These are phyloP conservation scores for Lachancea lanzarotensis DNA, from an alignment of 805 yeast genomes.

Conservation along the genomic window DNA sequence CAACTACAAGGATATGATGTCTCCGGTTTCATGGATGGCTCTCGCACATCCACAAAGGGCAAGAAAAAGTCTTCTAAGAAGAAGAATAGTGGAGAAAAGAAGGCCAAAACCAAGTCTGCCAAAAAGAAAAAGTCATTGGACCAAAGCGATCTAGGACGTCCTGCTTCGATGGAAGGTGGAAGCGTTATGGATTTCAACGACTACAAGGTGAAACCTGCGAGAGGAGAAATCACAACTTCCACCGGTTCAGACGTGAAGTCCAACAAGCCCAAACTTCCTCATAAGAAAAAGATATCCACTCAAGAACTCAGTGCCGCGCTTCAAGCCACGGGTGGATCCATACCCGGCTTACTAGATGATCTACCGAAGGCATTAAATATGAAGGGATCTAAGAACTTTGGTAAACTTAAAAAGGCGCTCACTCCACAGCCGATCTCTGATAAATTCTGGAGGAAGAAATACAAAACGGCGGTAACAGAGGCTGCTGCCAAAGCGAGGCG, in stretches of 20 bases:
- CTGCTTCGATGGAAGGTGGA: not conserved
- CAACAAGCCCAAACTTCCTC: conserved; percentile 5
- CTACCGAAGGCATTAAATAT: not conserved
- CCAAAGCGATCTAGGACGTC: not conserved
- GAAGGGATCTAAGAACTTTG: not conserved
- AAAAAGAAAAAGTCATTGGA: not conserved
- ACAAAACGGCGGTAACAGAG: conserved; percentile 17
- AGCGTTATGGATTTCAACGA: not conserved
- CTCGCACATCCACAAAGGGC: conserved; percentile 18
- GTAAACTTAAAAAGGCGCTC: conserved; percentile 1
- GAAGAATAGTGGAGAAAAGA: conserved; percentile 9
- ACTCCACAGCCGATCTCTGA: conserved; percentile 7
- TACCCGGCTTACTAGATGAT: not conserved
- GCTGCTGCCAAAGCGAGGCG: conserved; percentile 28
- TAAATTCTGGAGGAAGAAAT: conserved; percentile 18
- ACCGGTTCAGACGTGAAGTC: not conserved
- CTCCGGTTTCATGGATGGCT: conserved; percentile 12
- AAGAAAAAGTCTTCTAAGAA: conserved; percentile 27
- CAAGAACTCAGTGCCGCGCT: conserved; percentile 6
- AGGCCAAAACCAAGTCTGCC: not conserved
- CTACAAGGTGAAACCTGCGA: not conserved
- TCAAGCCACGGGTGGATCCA: not conserved
- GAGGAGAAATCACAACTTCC: not conserved
- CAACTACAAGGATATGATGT: conserved; percentile 22
- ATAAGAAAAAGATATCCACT: conserved; percentile 15